Conservation (phyloP, 1,284 basidiomycete species). For the Cystobasidium pallidum region DNA sequence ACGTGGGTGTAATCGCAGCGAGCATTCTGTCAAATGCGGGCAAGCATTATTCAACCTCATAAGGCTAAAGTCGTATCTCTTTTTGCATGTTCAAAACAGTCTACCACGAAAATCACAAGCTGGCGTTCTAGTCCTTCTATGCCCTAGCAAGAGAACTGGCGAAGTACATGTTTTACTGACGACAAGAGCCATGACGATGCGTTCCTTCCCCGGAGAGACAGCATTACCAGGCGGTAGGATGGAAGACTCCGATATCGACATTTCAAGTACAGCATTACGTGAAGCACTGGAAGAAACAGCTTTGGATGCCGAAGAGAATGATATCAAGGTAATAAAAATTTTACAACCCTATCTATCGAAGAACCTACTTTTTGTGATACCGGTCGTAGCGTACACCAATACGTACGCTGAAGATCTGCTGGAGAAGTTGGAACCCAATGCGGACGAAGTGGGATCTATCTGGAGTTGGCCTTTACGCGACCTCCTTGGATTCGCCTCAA, state of each 20-base stretch:
- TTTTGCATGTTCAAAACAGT: neutral
- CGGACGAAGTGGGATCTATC: slow-evolving; percentile 50
- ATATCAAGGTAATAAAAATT: slow-evolving; percentile 47
- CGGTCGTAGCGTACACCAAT: slow-evolving; percentile 48
- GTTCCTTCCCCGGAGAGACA: slow-evolving; percentile 52
- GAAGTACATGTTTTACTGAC: slow-evolving; percentile 47
- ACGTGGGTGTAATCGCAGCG: slow-evolving; percentile 12
- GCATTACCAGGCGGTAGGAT: slow-evolving; percentile 50
- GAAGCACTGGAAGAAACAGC: slow-evolving; percentile 52
- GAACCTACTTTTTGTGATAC: slow-evolving; percentile 51
- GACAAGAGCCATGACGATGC: slow-evolving; percentile 46
- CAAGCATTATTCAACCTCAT: too few relatives aligned
- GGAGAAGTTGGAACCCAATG: slow-evolving; percentile 35
- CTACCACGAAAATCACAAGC: slow-evolving; percentile 46
- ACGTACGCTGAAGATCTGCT: slow-evolving; percentile 25
- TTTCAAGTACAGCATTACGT: slow-evolving; percentile 47
- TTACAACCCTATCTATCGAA: slow-evolving; percentile 51
- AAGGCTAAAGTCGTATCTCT: too few relatives aligned
- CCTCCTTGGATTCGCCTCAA: slow-evolving; percentile 26
- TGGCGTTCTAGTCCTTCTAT: slow-evolving; percentile 50
- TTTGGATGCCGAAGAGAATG: slow-evolving; percentile 17
- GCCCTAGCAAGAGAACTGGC: slow-evolving; percentile 41
- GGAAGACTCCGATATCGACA: slow-evolving; percentile 43
- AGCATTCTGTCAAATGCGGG: too few relatives aligned
- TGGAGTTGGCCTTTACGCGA: slow-evolving; percentile 45